These are phyloP conservation scores for Hymenoscyphus scutula DNA, from an alignment of 2,329 filamentous ascomycete genomes.

Conservation along the genomic window DNA sequence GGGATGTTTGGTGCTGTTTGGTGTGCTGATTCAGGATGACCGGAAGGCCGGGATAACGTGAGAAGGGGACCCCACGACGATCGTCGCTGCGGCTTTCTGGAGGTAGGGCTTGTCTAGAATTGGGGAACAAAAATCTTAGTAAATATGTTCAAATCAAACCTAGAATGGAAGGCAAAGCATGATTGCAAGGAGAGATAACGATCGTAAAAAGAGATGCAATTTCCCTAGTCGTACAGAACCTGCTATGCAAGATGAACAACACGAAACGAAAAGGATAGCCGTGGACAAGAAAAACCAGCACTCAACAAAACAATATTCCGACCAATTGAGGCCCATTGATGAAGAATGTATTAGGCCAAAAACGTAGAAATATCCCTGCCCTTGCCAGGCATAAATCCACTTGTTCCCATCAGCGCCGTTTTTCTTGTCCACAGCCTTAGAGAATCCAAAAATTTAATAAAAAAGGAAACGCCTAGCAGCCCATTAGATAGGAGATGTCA, in stretches of 20 bases:
- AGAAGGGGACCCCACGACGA: conserved; percentile 45
- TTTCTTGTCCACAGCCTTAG: conserved; percentile 3
- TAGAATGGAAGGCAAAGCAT: conserved; percentile 21
- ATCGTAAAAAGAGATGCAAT: conserved; percentile 29
- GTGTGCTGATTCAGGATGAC: conserved; percentile 30
- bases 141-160: conserved; percentile 32
- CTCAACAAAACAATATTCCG: conserved; percentile 23
- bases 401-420: background rate
- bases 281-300: conserved; percentile 17
- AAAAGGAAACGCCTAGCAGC: conserved; percentile 31
- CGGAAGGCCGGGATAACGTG: conserved; percentile 38
- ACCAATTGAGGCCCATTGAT: background rate
- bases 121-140: conserved; percentile 32
- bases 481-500: conserved; percentile 48
- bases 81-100: conserved; percentile 42
- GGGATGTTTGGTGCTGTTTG: conserved; percentile 20
- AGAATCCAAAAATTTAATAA: conserved; percentile 24
- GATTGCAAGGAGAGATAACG: conserved; percentile 31
- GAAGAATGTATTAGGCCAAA: background rate
- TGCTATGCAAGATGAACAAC: conserved; percentile 31
- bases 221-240: conserved; percentile 36
- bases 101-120: conserved; percentile 38
- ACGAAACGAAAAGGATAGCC: background rate
- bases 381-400: background rate
- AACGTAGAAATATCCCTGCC: background rate